phyloP scores from a whole-genome alignment of 164 flowering plant genomes.

The Tinospora cordifolia region DNA sequence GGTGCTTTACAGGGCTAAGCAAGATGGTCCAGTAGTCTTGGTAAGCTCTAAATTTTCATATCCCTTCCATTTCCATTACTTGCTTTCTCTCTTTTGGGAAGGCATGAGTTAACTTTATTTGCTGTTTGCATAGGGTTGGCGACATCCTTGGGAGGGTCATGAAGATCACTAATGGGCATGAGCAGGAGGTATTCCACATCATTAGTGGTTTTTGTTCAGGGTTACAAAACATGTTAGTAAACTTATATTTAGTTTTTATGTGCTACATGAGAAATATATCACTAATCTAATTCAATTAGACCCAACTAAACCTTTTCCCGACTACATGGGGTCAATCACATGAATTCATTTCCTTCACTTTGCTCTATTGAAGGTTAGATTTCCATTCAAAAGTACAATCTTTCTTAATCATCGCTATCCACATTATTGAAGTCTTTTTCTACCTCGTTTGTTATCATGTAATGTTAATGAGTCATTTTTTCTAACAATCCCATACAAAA shows the following conservation, averaged over 20 bases:
- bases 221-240: neutral
- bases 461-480: no score
- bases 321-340: no score
- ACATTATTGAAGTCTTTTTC: no score
- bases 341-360: no score
- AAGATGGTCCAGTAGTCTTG: slow-evolving; percentile 39
- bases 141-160: slow-evolving; percentile 93
- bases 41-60: slow-evolving; percentile 16
- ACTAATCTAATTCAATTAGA: neutral
- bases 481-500: no score
- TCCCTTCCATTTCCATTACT: neutral
- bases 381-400: no score
- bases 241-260: neutral
- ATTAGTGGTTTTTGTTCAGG: neutral
- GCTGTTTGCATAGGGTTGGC: slow-evolving; percentile 55
- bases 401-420: no score
- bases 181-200: slow-evolving; percentile 28
- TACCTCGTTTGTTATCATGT: no score
- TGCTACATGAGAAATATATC: neutral
- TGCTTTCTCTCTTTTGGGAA: neutral
- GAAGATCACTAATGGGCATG: slow-evolving; percentile 50
- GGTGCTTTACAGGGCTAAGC: slow-evolving; percentile 34
- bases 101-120: neutral
- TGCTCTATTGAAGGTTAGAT: no score
- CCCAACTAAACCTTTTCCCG: no score